Percentiles rank a stretch among this genome's conserved stretches.
phyloP scores from a whole-genome alignment of 257 asterid genomes.

The Jasminum sambac region DNA sequence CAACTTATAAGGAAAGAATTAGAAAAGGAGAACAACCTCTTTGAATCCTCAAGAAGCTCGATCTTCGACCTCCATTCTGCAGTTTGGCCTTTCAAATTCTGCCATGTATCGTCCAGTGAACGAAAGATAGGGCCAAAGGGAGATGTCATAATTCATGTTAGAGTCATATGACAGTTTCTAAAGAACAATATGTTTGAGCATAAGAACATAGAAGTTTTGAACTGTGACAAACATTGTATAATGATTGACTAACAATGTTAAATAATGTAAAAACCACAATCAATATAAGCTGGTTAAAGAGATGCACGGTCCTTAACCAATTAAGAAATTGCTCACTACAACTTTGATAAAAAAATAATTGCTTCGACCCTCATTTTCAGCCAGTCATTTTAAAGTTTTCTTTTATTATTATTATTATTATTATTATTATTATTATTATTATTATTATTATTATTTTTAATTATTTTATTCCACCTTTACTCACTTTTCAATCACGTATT shows the following conservation, averaged over 20 bases:
- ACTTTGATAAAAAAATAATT: no score
- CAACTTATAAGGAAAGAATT: background rate
- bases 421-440: no score
- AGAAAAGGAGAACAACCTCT: constrained; percentile 34
- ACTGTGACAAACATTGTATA: background rate
- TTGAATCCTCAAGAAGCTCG: constrained; percentile 47
- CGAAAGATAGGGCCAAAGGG: background rate
- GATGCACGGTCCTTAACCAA: no score
- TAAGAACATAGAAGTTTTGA: background rate
- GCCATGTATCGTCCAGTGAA: constrained; percentile 8
- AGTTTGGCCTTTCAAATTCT: constrained; percentile 42
- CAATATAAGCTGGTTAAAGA: no score
- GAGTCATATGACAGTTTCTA: background rate
- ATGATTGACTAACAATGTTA: background rate
- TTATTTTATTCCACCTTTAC: no score
- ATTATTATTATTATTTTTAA: no score
- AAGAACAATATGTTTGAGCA: background rate
- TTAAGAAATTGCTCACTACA: no score
- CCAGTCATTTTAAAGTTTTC: no score
- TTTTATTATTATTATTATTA: no score
- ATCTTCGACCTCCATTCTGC: constrained; percentile 32
- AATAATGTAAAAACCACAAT: background rate
- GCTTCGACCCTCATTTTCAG: no score
- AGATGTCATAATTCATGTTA: background rate
- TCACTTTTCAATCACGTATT: no score